These are phyloP conservation scores for Ascochyta pisi DNA, from an alignment of 2,329 filamentous ascomycete species.

Conservation along the genomic window DNA sequence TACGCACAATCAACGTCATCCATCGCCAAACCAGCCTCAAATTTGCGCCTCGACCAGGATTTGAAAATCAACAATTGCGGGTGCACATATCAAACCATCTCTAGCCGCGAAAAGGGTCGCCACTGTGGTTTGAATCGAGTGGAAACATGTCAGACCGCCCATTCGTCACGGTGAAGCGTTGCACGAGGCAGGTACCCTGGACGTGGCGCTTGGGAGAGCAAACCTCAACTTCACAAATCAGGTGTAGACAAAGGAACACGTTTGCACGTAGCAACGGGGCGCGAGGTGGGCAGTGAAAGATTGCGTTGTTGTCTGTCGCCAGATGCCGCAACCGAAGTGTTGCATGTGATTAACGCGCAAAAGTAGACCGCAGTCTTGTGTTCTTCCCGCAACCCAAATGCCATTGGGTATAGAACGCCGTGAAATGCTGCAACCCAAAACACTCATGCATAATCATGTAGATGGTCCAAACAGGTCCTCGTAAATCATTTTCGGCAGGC, in stretches of 20 bases:
- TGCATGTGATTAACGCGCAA: constrained; percentile 4
- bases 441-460: constrained; percentile 14
- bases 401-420: constrained; percentile 21
- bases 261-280: background rate
- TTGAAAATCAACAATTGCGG: background rate
- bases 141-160: background rate
- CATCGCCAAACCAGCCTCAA: constrained; percentile 13
- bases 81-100: background rate
- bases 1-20: constrained; percentile 15
- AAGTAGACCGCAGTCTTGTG: constrained; percentile 8
- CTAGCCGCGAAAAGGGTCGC: background rate
- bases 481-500: constrained; percentile 1
- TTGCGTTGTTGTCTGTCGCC: constrained; percentile 9
- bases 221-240: background rate
- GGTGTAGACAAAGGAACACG: no score
- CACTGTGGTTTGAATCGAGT: background rate
- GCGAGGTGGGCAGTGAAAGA: background rate
- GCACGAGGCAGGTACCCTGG: constrained; percentile 9
- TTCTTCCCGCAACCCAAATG: constrained; percentile 12
- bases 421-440: constrained; percentile 17
- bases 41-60: constrained; percentile 1
- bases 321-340: constrained; percentile 8
- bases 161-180: constrained; percentile 6
- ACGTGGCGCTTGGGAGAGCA: background rate
- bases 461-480: constrained; percentile 3